phyloP scores from a whole-genome alignment of 495 filamentous ascomycete species.

The Aspergillus ellipticus region DNA sequence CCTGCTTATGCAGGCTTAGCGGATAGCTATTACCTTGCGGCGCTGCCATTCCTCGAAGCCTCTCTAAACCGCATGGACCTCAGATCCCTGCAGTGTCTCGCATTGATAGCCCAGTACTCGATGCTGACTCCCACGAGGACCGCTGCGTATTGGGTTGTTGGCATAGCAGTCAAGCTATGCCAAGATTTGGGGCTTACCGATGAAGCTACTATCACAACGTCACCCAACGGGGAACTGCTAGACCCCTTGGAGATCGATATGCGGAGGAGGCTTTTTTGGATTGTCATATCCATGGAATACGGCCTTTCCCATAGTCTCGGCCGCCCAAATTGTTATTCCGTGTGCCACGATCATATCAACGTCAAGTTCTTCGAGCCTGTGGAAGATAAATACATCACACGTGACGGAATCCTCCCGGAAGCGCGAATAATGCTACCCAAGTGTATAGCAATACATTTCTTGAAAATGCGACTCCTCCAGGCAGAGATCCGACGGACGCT shows the following conservation, averaged over 20 bases:
- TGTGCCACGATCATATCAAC: constrained; percentile 71
- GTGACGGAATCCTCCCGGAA: constrained; percentile 67
- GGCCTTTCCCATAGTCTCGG: constrained; percentile 84
- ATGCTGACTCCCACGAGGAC: constrained; percentile 85
- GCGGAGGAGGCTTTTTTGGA: constrained; percentile 83
- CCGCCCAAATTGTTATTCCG: constrained; percentile 76
- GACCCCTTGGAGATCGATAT: constrained; percentile 78
- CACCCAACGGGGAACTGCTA: constrained; percentile 40
- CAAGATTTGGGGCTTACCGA: constrained; percentile 82
- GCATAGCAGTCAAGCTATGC: constrained; percentile 76
- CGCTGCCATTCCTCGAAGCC: constrained; percentile 73
- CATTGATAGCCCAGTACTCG: constrained; percentile 86
- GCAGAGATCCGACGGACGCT: constrained; percentile 79
- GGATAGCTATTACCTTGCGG: constrained; percentile 87
- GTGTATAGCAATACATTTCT: constrained; percentile 84
- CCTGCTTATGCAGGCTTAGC: constrained; percentile 77
- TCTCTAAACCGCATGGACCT: constrained; percentile 77
- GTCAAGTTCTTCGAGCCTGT: constrained; percentile 76
- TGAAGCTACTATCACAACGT: constrained; percentile 72
- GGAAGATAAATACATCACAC: constrained; percentile 75
- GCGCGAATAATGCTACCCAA: constrained; percentile 69
- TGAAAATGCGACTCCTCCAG: constrained; percentile 84
- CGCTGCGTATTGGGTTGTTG: constrained; percentile 86
- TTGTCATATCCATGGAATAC: constrained; percentile 77
- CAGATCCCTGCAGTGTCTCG: constrained; percentile 83